These are phyloP conservation scores for Bjerkandera adusta DNA, from an alignment of 1,284 basidiomycete species.

Conservation along the genomic window DNA sequence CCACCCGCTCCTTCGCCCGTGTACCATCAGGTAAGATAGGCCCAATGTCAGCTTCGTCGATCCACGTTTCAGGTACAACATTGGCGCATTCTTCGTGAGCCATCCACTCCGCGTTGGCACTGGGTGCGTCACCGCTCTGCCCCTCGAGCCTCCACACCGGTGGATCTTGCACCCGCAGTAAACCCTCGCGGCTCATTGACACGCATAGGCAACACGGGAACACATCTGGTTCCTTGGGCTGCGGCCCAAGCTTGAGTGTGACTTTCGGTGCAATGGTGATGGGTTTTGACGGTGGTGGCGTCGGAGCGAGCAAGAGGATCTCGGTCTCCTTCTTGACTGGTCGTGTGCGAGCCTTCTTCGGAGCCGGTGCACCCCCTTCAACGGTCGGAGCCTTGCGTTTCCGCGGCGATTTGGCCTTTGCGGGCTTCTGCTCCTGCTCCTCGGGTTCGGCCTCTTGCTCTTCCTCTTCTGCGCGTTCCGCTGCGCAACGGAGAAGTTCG, in stretches of 20 bases:
- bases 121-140: constrained; percentile 31
- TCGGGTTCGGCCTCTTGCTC: constrained; percentile 8
- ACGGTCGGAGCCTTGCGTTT: constrained; percentile 39
- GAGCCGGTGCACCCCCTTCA: constrained; percentile 23
- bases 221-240: constrained; percentile 50
- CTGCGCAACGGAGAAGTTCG: constrained; percentile 63
- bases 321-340: constrained; percentile 15
- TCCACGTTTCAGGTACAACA: constrained; percentile 84
- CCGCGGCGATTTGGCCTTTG: constrained; percentile 21
- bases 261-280: constrained; percentile 40
- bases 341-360: constrained; percentile 33
- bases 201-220: constrained; percentile 86
- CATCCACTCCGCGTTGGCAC: constrained; percentile 50
- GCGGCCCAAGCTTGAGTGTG: constrained; percentile 60
- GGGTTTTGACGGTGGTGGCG: constrained; percentile 27
- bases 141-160: constrained; percentile 53
- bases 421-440: constrained; percentile 8
- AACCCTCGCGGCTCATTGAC: constrained; percentile 49
- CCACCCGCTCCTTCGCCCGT: constrained; percentile 48
- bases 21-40: constrained; percentile 29
- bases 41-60: constrained; percentile 59
- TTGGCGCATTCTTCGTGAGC: constrained; percentile 79
- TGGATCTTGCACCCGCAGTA: constrained; percentile 71
- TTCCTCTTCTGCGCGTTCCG: constrained; percentile 34
- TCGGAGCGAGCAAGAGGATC: constrained; percentile 13